Conservation (phyloP, 2,329 filamentous ascomycete species). For the Cyclaneusma minus region DNA sequence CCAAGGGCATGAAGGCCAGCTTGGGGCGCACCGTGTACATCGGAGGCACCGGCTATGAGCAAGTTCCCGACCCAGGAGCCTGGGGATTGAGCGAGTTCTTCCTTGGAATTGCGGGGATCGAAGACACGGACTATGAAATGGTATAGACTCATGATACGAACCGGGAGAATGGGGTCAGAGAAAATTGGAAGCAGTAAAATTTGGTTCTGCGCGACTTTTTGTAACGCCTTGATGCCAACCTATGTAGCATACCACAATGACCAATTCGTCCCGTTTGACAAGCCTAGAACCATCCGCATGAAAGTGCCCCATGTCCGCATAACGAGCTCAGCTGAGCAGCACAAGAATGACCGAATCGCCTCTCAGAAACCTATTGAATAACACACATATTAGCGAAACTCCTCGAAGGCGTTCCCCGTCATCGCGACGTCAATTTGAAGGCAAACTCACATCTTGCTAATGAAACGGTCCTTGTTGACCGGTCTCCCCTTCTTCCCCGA, state of each 20-base stretch:
- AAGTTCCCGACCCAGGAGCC: slow-evolving; percentile 66
- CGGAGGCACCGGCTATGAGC: slow-evolving; percentile 56
- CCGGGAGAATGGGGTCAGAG: too few relatives aligned
- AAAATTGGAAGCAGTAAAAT: too few relatives aligned
- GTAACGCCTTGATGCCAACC: too few relatives aligned
- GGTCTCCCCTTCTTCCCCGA: slow-evolving; percentile 78
- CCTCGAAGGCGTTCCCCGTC: neutral
- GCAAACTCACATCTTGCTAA: slow-evolving; percentile 76
- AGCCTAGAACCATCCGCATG: too few relatives aligned
- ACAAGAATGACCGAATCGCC: slow-evolving; percentile 22
- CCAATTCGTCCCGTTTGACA: too few relatives aligned
- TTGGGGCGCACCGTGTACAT: slow-evolving; percentile 75
- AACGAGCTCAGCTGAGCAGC: slow-evolving; percentile 19
- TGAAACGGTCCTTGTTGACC: slow-evolving; percentile 96
- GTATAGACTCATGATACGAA: too few relatives aligned
- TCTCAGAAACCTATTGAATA: slow-evolving; percentile 17
- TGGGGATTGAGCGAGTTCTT: slow-evolving; percentile 68
- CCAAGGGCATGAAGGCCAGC: slow-evolving; percentile 84
- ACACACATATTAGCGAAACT: slow-evolving; percentile 3
- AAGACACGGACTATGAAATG: slow-evolving; percentile 17
- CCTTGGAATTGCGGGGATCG: slow-evolving; percentile 47
- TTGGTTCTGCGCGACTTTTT: too few relatives aligned
- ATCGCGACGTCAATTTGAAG: slow-evolving; percentile 2
- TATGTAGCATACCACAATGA: too few relatives aligned
- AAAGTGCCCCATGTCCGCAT: too few relatives aligned